phyloP scores from a whole-genome alignment of 1,284 basidiomycete species.

The Schizophyllum amplum region DNA sequence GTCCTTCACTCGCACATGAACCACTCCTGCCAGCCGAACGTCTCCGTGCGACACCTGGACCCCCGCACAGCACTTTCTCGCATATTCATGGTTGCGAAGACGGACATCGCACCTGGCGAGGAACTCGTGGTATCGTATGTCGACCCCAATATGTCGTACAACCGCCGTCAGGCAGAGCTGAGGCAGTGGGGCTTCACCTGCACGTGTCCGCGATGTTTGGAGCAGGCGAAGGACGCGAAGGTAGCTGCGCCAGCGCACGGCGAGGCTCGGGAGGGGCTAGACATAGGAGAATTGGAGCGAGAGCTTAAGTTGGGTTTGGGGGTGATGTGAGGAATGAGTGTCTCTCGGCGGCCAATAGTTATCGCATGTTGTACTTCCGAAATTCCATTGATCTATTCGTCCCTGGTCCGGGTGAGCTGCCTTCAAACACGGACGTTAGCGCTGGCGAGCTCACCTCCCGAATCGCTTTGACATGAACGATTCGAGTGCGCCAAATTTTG shows the following conservation, averaged over 20 bases:
- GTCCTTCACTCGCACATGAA: constrained; percentile 83
- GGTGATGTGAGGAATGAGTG: constrained; percentile 30
- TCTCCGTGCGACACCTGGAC: constrained; percentile 65
- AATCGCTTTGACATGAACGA: too few species aligned
- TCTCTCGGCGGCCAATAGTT: too few species aligned
- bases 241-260: constrained; percentile 14
- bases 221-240: constrained; percentile 30
- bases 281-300: constrained; percentile 29
- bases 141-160: constrained; percentile 49
- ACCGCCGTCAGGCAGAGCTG: constrained; percentile 49
- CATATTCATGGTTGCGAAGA: constrained; percentile 62
- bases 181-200: constrained; percentile 76
- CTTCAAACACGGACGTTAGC: too few species aligned
- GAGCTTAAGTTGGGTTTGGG: constrained; percentile 45
- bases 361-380: too few species aligned
- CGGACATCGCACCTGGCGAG: constrained; percentile 60
- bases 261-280: constrained; percentile 12
- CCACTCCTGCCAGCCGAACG: constrained; percentile 74
- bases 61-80: constrained; percentile 56
- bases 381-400: too few species aligned
- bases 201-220: constrained; percentile 55
- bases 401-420: too few species aligned
- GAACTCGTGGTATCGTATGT: constrained; percentile 80
- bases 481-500: too few species aligned
- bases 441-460: too few species aligned